Base-by-base conservation (phyloP, 139 green algal genomes). In the Haematococcus lacustris region DNA sequence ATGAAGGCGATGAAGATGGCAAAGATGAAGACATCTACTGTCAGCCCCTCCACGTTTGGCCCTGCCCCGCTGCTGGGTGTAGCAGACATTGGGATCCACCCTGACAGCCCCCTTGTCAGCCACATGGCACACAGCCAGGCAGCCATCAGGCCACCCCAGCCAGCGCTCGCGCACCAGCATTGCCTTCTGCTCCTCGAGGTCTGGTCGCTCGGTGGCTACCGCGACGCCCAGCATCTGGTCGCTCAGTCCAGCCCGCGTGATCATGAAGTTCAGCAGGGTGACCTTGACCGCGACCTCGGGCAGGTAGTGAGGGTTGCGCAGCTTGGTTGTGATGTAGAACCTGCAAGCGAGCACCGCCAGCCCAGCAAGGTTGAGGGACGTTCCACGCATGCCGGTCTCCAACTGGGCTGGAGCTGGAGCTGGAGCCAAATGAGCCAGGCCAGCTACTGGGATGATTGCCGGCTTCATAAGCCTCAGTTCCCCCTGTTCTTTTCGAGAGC, bases 191-290 rank as follows among this genome's bases (percentile, higher is more conserved):
- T 93, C 85, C 73, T 93, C 88, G 25, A 93, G 76, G 68, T 93
- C 88, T n/a, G 88, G 88, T 34, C 88, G 73, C 80, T 93, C 88
- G 33, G 82, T 86, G 40, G 88, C 83, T 37, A 93, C 88, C 39
- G 87, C 85, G 38, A 93, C 83, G 3, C 85, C 87, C 62, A 93
- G 85, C 87, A 93, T 83, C 80, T 93, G 79, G 70, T 93, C 87
- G 28, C 66, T 71, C 68, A 93, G 78, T 28, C 88, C 88, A 25
- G 80, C 82, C 21, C 82, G 87, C 2, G 88, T 93, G 74, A 91
- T 92, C 85, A 91, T 93, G 78, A 93, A 93, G 81, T 93, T 93
- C 32, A 93, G 83, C 68, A 93, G 79, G 25, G 83, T 89, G 43
- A 91, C 86, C 77, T 91, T 93, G 70, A 91, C 86, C 4, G 86